Base-by-base conservation (phyloP, 257 asterid species). In the Primulina huaijiensis region DNA sequence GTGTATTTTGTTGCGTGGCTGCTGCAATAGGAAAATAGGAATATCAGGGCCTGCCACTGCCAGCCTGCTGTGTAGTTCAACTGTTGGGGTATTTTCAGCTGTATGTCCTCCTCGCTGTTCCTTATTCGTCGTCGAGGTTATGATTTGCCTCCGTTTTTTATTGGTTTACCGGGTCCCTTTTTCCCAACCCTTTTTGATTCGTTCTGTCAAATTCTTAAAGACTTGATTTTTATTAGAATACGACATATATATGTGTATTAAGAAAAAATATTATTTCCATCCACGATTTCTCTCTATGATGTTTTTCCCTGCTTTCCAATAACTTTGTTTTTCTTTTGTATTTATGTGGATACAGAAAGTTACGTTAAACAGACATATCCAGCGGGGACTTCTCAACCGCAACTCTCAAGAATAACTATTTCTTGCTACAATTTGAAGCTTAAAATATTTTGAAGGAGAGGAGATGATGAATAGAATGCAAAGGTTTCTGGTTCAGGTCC, bases 381-480 rank as follows among this genome's bases (percentile, higher is more conserved):
- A 43, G 6, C 57, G 5, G 21, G 8, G 21, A 17, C 21, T 17
- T 16, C 20, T 50, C 21, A 1, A 50, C 1, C 19, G 55, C 55
- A 9, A 40, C 0, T 11, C 14, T 40, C 50, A 40, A 40, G 50
- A 12, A 10, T 2, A 43, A 43, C 19, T 43, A 43, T 43, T 43
- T 43, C 55, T 43, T 43, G 55, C 55, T 43, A 43, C 64, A n/a
- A 25, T 40, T 53, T 20, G 19, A 76, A 52, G 68, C 33, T 61
- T 60, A 55, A 62, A 73, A 6, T 71, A 57, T 21, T 50, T 50
- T 50, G 5, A 50, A 50, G 57, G 16, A 43, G 10, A 7, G 46
- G 76, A 40, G 66, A 50, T 55, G 73, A 82, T 84, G 89, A 93
- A 86, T n/a, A 76, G 89, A 81, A 71, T 82, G 74, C 87, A 64